A percentile compares a stretch with the other conserved stretches of the same genome.
Evolutionary conservation across 106 monocot species (phyloP).

Genomic region (Chionographis japonica): DNA sequence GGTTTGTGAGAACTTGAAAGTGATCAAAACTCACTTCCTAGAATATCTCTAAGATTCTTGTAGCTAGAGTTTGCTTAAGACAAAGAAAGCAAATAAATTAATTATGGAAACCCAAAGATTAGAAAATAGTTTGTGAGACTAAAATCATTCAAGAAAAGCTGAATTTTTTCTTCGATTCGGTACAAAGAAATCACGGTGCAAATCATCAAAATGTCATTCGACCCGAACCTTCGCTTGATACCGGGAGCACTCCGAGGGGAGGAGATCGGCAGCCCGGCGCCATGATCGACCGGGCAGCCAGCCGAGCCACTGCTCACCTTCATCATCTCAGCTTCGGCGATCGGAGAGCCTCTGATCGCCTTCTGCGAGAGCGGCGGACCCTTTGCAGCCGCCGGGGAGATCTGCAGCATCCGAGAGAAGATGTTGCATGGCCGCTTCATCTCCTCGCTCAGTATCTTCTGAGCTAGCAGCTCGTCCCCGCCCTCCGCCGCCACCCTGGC

Average conservation of each 20-base stretch:
- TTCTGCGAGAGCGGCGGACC: conserved; percentile 9
- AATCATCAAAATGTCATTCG: neutral
- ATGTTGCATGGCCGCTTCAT: conserved; percentile 7
- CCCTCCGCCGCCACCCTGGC: neutral
- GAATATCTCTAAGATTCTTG: neutral
- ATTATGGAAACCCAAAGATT: no score
- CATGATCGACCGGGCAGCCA: conserved; percentile 8
- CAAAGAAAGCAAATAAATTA: no score
- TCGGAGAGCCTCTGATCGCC: conserved; percentile 1
- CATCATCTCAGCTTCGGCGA: neutral
- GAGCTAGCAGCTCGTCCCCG: neutral
- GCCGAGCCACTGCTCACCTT: conserved; percentile 4
- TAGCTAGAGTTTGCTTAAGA: neutral
- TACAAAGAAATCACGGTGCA: no score
- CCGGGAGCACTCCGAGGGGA: conserved; percentile 21
- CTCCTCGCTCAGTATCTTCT: conserved; percentile 6
- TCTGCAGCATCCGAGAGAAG: conserved; percentile 20
- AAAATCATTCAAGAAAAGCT: no score
- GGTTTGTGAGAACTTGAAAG: neutral
- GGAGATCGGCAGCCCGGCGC: conserved; percentile 24
- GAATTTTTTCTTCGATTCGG: no score
- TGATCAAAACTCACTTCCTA: conserved; percentile 1
- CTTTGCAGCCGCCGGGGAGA: conserved; percentile 10
- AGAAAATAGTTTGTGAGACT: no score
- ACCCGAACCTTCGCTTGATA: conserved; percentile 44